Evolutionary conservation across 805 yeast genomes (phyloP), one percentile per base, ranked within the genome.

Genomic region (Candida suzukii): DNA sequence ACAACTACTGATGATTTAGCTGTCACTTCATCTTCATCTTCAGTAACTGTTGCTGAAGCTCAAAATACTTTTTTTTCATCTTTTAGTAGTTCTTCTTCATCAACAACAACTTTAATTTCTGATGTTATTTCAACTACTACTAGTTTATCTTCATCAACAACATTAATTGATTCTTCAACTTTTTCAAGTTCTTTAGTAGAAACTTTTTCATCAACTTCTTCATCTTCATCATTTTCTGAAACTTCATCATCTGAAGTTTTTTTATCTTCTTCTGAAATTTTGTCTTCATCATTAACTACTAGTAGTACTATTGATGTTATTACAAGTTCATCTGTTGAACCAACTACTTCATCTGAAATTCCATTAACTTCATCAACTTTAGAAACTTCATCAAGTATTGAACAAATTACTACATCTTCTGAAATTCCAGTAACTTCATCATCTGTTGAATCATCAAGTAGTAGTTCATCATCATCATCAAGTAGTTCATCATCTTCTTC

Each of bases 1-100:
- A 12, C 33, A 12, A 30, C 53, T 31, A 27, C 30, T 27, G 30
- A 5, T 27, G 14, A 11, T 14, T 13, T 14, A 6, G 6, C 30
- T 27, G 14, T 40, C 8, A 17, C 38, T 9, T 20, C 39, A 12
- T 31, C 41, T 21, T 36, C 42, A 20, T 13, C 31, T n/a, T 13
- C 39, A 1, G 25, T 40, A 17, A 40, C 60, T 14, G 26, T 54
- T 12, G n/a, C 56, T 2, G 19, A 54, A 16, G 32, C 60, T 10
- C 39, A 60, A 17, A 42, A 58, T 5, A 24, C 58, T 7, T 37
- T 60, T 25, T 38, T 63, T 18, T 37, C 63, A 12, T 38, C 57
- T 19, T 37, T 57, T n/a, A n/a, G n/a, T n/a, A n/a, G n/a, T 4
- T 31, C 65, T 17, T 36, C 58, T 5, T 42, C 63, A 17, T 41